Base-by-base conservation (phyloP, 2,329 filamentous ascomycete species). In the Madurella mycetomatis region DNA sequence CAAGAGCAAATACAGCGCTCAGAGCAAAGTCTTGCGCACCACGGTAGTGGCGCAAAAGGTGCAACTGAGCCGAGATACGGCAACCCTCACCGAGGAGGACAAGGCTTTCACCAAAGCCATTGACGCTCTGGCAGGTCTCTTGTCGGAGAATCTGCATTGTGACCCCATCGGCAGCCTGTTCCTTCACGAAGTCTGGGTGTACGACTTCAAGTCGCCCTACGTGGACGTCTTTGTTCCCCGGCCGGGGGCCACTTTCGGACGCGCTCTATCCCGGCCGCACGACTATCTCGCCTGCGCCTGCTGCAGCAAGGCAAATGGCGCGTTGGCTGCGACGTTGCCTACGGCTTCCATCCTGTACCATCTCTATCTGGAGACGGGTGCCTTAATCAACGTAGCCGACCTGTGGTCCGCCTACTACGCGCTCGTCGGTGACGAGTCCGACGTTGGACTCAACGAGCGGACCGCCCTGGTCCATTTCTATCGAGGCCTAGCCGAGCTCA, bases 31-130 rank as follows among this genome's bases (percentile, higher is more conserved):
- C 42, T 72, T 90, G 41, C 80, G 90, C 43, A 90, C 88, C 1
- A 92, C 89, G 0, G 83, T 92, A 32, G 83, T 92, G 48, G 88
- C 88, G 15, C 88, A 92, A 65, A 88, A 88, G 66, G 88, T 94
- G 16, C 85, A 91, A 64, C 76, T 94, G 41, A 90, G 86, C 70
- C 87, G 84, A 59, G 85, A 91, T 66, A 85, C 85, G 60, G 84
- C 87, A 1, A 76, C 81, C 3, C 76, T 92, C 30, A 88, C 86
- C 0, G 79, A 85, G 43, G 78, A 86, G 60, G 89, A 92, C 70
- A 83, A 81, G 59, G 78, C 80, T 5, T 90, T 90, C 66, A 90
- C 88, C 15, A 72, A 75, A 19, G 70, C 89, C 11, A 76, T 92
- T 4, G 81, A 87, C 59, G 67, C 69, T 1, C 72, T 86, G 18